Evolutionary conservation across 2,329 filamentous ascomycete species (phyloP), one percentile per base, ranked within the genome.

Genomic region (Verticillium nubilum): DNA sequence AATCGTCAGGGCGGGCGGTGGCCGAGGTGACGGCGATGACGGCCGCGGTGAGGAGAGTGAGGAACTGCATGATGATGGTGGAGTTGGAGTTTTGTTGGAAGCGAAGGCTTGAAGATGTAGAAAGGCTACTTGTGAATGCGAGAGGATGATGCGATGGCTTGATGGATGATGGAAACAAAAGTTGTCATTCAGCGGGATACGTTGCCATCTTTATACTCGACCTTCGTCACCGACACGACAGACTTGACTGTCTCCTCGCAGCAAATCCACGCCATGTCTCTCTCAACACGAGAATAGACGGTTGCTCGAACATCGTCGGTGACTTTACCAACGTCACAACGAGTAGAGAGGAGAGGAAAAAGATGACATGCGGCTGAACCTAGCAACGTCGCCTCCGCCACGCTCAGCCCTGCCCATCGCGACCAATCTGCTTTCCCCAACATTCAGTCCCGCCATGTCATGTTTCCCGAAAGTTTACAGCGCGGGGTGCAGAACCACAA

Each of bases 31-130:
- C 67, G 19, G 42, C 42, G 19, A 47, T 23, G 42, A 25, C 42
- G 19, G 42, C 19, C n/a, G 42, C 25, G 59, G 71, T 50, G 56
- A 67, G 57, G 59, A 58, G 23, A 42, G 61, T 28, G 55, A 55
- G 31, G 59, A 62, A 58, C 58, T 63, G 31, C 62, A 64, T 64
- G 4, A 54, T 62, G 56, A 53, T 13, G 35, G 54, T 50, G 3
- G 27, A 5, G 50, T 19, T 42, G 50, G 26, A 13, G 26, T 26
- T 25, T 19, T 28, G 35, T n/a, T 9, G 7, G 19, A 13, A 13
- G 35, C 27, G 25, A 10, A 33, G 17, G 35, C 13, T 50, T 50
- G 37, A 15, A 23, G 23, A 25, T 27, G 25, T 28, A 42, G 52
- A 53, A 28, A 4, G 54, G 17, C 4, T 15, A 56, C 15, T 26